A percentile compares a stretch with the other conserved stretches of the same genome.
These are phyloP conservation scores for Erysimum pusillum DNA, from an alignment of 441 rosid genomes.

Conservation along the genomic window DNA sequence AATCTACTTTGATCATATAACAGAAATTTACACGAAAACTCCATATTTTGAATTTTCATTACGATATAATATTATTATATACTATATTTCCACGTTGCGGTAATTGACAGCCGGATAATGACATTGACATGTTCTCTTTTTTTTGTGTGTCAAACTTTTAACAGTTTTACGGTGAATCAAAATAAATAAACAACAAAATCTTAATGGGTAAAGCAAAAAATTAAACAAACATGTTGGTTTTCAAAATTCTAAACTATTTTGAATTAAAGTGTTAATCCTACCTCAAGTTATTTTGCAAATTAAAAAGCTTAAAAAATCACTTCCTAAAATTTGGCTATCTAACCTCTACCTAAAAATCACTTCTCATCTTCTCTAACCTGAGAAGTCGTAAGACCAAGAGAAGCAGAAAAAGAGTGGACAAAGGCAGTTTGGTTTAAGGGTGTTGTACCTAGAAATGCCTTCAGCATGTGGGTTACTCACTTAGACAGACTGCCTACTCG, in stretches of 20 bases:
- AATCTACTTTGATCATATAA: conserved; percentile 3
- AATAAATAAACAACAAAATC: not conserved
- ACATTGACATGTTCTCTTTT: conserved; percentile 18
- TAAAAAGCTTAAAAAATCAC: no score
- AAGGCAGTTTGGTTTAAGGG: no score
- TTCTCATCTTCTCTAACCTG: no score
- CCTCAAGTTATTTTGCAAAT: not conserved
- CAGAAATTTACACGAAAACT: conserved; percentile 27
- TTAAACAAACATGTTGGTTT: no score
- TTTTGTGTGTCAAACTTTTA: not conserved
- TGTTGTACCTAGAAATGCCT: no score
- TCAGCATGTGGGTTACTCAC: no score
- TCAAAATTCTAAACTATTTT: no score
- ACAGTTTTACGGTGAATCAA: not conserved
- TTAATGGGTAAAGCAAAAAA: not conserved
- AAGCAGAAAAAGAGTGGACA: no score
- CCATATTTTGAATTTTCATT: not conserved
- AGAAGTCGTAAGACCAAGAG: no score
- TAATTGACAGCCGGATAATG: conserved; percentile 20
- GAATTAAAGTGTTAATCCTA: not conserved
- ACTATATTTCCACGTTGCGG: not conserved
- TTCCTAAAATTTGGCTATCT: not conserved
- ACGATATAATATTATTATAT: not conserved
- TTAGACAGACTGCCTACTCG: no score
- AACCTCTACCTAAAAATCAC: no score